Percentiles rank a stretch among this genome's conserved stretches.
phyloP scores from a whole-genome alignment of 257 asterid species.

The Vinca minor region DNA sequence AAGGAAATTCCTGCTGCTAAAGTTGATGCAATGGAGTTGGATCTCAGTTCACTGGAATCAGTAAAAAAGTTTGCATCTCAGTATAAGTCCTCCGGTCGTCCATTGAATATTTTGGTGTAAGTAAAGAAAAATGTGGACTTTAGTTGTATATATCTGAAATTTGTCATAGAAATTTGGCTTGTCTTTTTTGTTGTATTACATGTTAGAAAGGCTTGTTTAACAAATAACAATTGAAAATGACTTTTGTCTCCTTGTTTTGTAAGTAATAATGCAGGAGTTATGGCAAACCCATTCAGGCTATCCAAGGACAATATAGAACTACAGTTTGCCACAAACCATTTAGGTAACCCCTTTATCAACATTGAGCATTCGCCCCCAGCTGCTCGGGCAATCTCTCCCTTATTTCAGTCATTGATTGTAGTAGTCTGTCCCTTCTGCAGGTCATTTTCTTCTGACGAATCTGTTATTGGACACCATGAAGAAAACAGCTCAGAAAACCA shows the following conservation, averaged over 20 bases:
- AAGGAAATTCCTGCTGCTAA: slow-evolving; percentile 57
- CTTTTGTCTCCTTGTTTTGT: slow-evolving; percentile 14
- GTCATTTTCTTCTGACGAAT: slow-evolving; percentile 78
- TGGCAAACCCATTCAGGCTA: slow-evolving; percentile 65
- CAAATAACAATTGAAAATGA: not conserved
- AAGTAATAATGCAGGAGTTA: slow-evolving; percentile 86
- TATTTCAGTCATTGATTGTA: not conserved
- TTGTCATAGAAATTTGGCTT: not conserved
- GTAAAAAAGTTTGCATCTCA: slow-evolving; percentile 60
- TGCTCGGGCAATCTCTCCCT: not conserved
- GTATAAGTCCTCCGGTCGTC: slow-evolving; percentile 51
- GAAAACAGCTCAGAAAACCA: slow-evolving; percentile 48
- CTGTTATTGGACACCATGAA: slow-evolving; percentile 73
- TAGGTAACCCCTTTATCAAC: slow-evolving; percentile 43
- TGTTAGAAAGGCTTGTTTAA: not conserved
- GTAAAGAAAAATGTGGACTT: slow-evolving; percentile 10
- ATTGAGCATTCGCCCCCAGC: not conserved
- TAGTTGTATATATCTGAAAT: not conserved
- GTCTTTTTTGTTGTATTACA: not conserved
- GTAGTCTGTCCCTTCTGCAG: slow-evolving; percentile 34
- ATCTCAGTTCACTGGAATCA: slow-evolving; percentile 65
- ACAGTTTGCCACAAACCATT: slow-evolving; percentile 80
- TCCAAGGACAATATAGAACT: slow-evolving; percentile 71
- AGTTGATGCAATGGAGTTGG: slow-evolving; percentile 75
- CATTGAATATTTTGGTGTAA: slow-evolving; percentile 73